Percentiles rank a stretch among this genome's conserved stretches.
These are phyloP conservation scores for Angophora floribunda DNA, from an alignment of 345 rosid genomes.

Conservation along the genomic window DNA sequence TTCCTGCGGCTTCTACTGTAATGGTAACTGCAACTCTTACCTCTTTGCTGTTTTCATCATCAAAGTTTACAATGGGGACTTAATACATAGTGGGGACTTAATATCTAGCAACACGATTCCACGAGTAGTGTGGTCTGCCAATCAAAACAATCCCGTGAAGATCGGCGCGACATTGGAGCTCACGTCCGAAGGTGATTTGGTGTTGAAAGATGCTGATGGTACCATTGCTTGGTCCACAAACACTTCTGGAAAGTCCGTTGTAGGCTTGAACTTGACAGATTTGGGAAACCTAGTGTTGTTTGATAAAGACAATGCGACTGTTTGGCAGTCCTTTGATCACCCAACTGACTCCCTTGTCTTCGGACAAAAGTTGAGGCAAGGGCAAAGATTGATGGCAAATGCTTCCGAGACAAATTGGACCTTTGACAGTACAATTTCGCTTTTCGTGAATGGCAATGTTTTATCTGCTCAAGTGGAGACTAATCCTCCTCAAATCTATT, in stretches of 20 bases:
- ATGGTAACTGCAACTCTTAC: background rate
- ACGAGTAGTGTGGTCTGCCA: constrained; percentile 15
- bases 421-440: background rate
- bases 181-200: background rate
- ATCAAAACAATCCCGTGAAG: constrained; percentile 1
- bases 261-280: background rate
- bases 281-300: constrained; percentile 1
- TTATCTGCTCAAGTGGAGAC: background rate
- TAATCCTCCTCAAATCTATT: background rate
- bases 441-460: background rate
- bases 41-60: background rate
- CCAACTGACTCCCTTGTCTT: constrained; percentile 8
- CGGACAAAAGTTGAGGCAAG: background rate
- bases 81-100: too few relatives aligned
- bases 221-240: constrained; percentile 3
- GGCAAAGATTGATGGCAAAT: constrained; percentile 1
- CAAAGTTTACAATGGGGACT: background rate
- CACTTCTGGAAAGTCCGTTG: background rate
- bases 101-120: background rate
- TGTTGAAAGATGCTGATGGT: constrained; percentile 1
- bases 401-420: background rate
- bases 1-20: too few relatives aligned
- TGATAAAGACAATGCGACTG: background rate
- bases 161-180: background rate
- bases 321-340: constrained; percentile 11